Evolutionary conservation across 2,329 filamentous ascomycete species (phyloP).

Genomic region (Magnaporthiopsis rhizophila): DNA sequence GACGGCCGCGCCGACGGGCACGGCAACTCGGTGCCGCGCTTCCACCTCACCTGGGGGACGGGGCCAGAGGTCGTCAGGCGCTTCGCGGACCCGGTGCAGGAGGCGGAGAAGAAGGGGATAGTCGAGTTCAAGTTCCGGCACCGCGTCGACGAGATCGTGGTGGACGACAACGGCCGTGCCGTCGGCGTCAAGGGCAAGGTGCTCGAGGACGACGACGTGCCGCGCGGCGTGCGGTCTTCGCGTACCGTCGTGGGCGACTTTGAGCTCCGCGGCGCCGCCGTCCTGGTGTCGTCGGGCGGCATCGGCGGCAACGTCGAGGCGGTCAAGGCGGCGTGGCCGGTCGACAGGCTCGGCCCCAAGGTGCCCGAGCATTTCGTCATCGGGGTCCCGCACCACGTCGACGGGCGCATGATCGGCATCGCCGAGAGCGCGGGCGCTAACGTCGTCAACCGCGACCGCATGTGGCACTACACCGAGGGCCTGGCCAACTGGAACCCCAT

Average conservation of each 20-base stretch:
- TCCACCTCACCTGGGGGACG: slow-evolving; percentile 54
- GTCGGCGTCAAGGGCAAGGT: slow-evolving; percentile 45
- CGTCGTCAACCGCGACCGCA: slow-evolving; percentile 52
- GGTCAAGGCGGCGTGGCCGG: slow-evolving; percentile 49
- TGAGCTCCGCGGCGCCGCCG: slow-evolving; percentile 42
- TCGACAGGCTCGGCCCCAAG: slow-evolving; percentile 46
- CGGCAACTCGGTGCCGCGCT: slow-evolving; percentile 55
- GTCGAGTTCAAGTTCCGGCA: slow-evolving; percentile 50
- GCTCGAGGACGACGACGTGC: slow-evolving; percentile 40
- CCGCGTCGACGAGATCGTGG: slow-evolving; percentile 46
- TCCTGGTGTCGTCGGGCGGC: slow-evolving; percentile 49
- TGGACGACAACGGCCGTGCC: slow-evolving; percentile 44
- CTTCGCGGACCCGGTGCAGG: slow-evolving; percentile 47
- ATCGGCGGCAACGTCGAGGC: slow-evolving; percentile 56
- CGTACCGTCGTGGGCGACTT: slow-evolving; percentile 41
- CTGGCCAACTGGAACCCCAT: slow-evolving; percentile 54
- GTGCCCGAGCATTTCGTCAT: slow-evolving; percentile 49
- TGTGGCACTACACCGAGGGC: slow-evolving; percentile 62
- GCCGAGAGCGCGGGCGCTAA: slow-evolving; percentile 42
- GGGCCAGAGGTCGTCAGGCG: slow-evolving; percentile 52
- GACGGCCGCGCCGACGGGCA: slow-evolving; percentile 47
- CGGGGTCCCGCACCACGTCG: slow-evolving; percentile 56
- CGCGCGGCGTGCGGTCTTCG: slow-evolving; percentile 44
- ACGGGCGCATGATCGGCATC: slow-evolving; percentile 54
- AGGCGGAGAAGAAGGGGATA: slow-evolving; percentile 42